Evolutionary conservation across 805 yeast genomes (phyloP).

Genomic region (Ogataea glucozyma): DNA sequence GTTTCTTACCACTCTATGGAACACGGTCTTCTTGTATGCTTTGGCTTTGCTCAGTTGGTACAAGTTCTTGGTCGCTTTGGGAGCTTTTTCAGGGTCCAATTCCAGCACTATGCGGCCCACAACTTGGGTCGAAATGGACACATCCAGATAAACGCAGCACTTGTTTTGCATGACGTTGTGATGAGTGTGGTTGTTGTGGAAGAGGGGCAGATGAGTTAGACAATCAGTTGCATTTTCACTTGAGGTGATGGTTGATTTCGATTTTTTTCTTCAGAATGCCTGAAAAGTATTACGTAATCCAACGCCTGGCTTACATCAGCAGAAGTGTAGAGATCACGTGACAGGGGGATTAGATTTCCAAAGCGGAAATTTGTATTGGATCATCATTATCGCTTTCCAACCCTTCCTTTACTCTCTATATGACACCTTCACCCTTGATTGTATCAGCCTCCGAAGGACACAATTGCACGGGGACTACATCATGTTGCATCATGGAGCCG

Average conservation of each 20-base stretch:
- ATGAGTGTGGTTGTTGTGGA: neutral
- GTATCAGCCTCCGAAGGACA: neutral
- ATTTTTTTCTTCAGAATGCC: neutral
- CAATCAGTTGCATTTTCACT: neutral
- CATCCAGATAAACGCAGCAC: conserved; percentile 48
- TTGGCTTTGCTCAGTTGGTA: conserved; percentile 44
- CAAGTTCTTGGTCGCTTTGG: conserved; percentile 56
- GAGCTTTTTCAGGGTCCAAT: conserved; percentile 51
- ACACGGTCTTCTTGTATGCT: conserved; percentile 44
- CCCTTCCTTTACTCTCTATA: neutral
- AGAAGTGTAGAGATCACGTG: conserved; percentile 1
- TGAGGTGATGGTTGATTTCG: neutral
- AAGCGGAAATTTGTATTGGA: neutral
- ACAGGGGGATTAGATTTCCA: neutral
- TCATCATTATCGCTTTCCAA: neutral
- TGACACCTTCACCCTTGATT: no score
- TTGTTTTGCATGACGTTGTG: neutral
- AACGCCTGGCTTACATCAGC: no score
- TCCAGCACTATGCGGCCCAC: conserved; percentile 66
- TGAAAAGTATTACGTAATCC: conserved; percentile 10
- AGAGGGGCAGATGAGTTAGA: neutral
- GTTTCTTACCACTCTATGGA: conserved; percentile 66
- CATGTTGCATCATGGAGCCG: neutral
- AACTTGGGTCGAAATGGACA: conserved; percentile 42
- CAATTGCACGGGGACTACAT: neutral